Evolutionary conservation across 2,329 filamentous ascomycete species (phyloP), one percentile per base, ranked within the genome.

Genomic region (Fusarium compactum): DNA sequence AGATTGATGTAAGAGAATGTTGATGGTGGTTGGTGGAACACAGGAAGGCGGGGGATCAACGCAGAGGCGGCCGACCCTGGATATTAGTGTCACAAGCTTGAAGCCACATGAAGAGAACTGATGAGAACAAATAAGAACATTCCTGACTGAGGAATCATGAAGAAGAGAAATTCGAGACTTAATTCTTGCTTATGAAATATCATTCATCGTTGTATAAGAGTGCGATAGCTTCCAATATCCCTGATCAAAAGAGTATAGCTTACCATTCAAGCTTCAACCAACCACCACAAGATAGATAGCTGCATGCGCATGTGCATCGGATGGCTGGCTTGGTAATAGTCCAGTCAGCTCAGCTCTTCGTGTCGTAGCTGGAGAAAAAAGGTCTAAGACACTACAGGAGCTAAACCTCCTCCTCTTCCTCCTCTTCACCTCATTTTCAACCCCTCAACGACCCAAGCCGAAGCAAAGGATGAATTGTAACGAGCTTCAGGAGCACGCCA

Each of bases 381-480:
- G 58, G 50, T 54, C 44, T 50, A 59, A 58, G 46, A 41, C 15
- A 48, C 24, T 9, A 29, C 18, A 63, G n/a, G 41, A 52, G 40
- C 12, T 38, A 46, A 50, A 45, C 25, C 48, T 45, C 58, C 38
- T 57, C 46, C 51, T 60, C 62, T 22, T 24, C 32, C 27, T 27
- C 24, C 48, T 45, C 55, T 32, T 57, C 25, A 24, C 20, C 25
- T 46, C 43, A 16, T 40, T 22, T 48, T 14, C 32, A 46, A 25
- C 40, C 27, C 38, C 62, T 25, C 16, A 45, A 45, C 34, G 24
- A 29, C 7, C 3, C n/a, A 32, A 22, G 32, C 43, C 18, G 27
- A 20, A 54, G 58, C 43, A 30, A 64, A 70, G 20, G 20, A 80
- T 81, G 79, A 81, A 81, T 52, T 80, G 79, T 69, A 76, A 79